Conservation (phyloP, 768 basidiomycete genomes). For the Lyophyllum semitale region DNA sequence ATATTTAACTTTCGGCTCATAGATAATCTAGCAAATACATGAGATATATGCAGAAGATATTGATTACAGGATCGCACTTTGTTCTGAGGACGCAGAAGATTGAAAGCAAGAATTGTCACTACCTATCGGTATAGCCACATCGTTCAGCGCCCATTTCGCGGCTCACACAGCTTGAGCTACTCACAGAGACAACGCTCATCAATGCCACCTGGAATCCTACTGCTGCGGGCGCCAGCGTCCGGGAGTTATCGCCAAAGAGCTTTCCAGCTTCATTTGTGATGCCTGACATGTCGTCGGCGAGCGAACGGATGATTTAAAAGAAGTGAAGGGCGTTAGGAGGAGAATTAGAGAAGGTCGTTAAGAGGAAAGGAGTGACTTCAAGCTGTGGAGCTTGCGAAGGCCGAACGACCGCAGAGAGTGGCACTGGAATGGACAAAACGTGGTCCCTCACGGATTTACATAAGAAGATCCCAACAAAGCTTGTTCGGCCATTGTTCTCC, state of each 20-base stretch:
- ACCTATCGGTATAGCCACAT: conserved; percentile 38
- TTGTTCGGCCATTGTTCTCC: conserved; percentile 13
- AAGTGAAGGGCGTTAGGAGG: conserved; percentile 10
- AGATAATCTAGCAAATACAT: conserved; percentile 61
- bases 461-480: not conserved
- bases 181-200: conserved; percentile 73
- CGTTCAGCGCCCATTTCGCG: conserved; percentile 5
- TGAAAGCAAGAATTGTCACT: conserved; percentile 75
- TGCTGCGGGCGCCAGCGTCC: conserved; percentile 79
- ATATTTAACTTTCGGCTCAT: conserved; percentile 94
- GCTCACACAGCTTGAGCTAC: conserved; percentile 23
- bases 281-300: conserved; percentile 30
- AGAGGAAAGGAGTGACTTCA: conserved; percentile 11
- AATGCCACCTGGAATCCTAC: conserved; percentile 77
- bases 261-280: conserved; percentile 38
- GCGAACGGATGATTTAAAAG: conserved; percentile 1
- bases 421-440: conserved; percentile 13
- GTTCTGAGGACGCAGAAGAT: conserved; percentile 83
- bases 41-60: conserved; percentile 4
- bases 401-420: not conserved
- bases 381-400: conserved; percentile 9
- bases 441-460: conserved; percentile 8
- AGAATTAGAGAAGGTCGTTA: conserved; percentile 10
- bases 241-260: conserved; percentile 43
- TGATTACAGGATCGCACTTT: conserved; percentile 49